Evolutionary conservation across 2,329 filamentous ascomycete species (phyloP).

Genomic region (Colletotrichum lentis): DNA sequence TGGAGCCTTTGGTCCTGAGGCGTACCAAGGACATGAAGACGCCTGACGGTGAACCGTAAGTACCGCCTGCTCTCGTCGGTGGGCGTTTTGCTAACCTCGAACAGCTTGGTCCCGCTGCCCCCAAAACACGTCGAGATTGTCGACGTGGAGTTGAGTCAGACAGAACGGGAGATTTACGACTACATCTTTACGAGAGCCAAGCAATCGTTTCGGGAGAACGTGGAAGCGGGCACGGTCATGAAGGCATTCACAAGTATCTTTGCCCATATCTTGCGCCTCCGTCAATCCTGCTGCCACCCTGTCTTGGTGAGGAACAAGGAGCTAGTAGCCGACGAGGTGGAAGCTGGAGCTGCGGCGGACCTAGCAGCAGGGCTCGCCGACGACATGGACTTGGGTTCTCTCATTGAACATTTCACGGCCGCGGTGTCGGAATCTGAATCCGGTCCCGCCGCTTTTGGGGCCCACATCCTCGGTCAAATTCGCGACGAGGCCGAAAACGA

Average conservation of each 20-base stretch:
- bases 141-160: conserved; percentile 81
- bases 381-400: conserved; percentile 90
- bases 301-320: conserved; percentile 85
- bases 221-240: conserved; percentile 90
- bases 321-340: conserved; percentile 86
- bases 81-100: neutral
- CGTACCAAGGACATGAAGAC: conserved; percentile 99
- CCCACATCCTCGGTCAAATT: conserved; percentile 89
- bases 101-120: conserved; percentile 78
- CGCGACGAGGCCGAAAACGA: conserved; percentile 87
- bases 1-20: conserved; percentile 93
- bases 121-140: conserved; percentile 85
- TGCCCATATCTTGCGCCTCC: conserved; percentile 89
- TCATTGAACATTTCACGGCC: conserved; percentile 85
- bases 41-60: conserved; percentile 71
- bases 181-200: conserved; percentile 87
- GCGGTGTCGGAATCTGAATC: conserved; percentile 65
- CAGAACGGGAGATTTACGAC: conserved; percentile 91
- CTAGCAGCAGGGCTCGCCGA: conserved; percentile 83
- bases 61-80: neutral
- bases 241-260: conserved; percentile 98
- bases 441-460: conserved; percentile 77
- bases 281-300: conserved; percentile 95
- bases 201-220: conserved; percentile 82
- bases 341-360: conserved; percentile 80